A percentile compares a stretch with the other conserved stretches of the same genome.
Conservation (phyloP, 1,284 basidiomycete genomes). For the Cutaneotrichosporon sp. region DNA sequence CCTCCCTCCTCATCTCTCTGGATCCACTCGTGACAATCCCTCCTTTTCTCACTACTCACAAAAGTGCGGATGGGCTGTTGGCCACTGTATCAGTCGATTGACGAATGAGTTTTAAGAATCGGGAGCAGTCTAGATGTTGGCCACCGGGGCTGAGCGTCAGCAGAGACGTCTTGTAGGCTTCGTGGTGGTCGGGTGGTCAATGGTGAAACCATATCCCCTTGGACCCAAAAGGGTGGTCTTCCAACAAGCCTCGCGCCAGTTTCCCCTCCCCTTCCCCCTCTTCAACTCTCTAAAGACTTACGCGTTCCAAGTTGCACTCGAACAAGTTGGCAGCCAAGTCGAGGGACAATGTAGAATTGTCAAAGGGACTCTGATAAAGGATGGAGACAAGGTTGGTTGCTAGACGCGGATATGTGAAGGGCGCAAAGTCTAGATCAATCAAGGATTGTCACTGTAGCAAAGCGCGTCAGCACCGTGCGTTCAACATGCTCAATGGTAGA, state of each 20-base stretch:
- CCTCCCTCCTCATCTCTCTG: neutral
- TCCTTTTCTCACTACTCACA: neutral
- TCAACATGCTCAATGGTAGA: neutral
- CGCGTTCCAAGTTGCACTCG: neutral
- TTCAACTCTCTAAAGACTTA: neutral
- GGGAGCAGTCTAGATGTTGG: neutral
- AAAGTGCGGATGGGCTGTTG: constrained; percentile 1
- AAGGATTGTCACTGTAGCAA: neutral
- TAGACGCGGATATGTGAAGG: neutral
- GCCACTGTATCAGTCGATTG: neutral
- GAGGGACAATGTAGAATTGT: neutral
- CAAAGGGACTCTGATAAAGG: neutral
- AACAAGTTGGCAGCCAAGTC: neutral
- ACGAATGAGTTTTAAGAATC: neutral
- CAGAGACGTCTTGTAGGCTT: too few species aligned
- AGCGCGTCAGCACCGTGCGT: neutral
- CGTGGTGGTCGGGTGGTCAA: neutral
- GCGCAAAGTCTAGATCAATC: neutral
- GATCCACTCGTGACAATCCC: neutral
- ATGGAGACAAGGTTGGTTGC: neutral
- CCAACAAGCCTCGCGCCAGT: constrained; percentile 1
- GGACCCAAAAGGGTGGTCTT: constrained; percentile 2
- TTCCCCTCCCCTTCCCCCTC: neutral
- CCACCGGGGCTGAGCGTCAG: constrained; percentile 3
- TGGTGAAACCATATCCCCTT: constrained; percentile 9